Conservation (phyloP, 768 basidiomycete genomes). For the Hydnomerulius pinastri region DNA sequence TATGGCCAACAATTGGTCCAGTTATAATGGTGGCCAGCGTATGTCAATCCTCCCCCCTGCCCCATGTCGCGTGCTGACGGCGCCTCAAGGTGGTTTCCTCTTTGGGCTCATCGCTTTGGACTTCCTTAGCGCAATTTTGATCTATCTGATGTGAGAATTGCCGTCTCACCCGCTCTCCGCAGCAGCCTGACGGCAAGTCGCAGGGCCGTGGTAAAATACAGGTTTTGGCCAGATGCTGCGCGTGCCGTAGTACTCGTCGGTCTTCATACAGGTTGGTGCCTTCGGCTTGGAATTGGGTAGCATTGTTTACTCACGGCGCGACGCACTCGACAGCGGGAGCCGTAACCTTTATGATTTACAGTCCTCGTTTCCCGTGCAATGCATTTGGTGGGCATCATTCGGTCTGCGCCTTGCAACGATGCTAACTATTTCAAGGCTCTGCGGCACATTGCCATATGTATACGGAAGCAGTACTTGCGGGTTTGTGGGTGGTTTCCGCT, state of each 20-base stretch:
- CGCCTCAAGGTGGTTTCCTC: constrained; percentile 34
- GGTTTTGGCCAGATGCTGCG: constrained; percentile 39
- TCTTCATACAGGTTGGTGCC: constrained; percentile 10
- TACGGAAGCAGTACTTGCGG: constrained; percentile 30
- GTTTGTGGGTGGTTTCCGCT: constrained; percentile 34
- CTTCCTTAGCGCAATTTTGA: constrained; percentile 33
- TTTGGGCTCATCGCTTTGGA: constrained; percentile 33
- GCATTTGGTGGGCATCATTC: constrained; percentile 29
- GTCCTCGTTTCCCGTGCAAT: constrained; percentile 36
- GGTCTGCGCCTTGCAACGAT: background rate
- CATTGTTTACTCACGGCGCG: background rate
- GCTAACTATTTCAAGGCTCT: constrained; percentile 20
- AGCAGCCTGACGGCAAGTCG: background rate
- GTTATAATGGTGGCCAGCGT: constrained; percentile 37
- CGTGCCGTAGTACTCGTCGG: constrained; percentile 32
- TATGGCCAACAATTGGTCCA: constrained; percentile 36
- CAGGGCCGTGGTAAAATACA: constrained; percentile 43
- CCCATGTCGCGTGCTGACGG: background rate
- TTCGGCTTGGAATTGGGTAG: background rate
- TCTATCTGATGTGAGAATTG: constrained; percentile 40
- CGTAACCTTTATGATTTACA: constrained; percentile 31
- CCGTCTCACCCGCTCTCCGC: background rate
- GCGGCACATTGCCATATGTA: constrained; percentile 32
- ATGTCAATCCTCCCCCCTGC: constrained; percentile 5
- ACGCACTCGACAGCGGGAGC: constrained; percentile 22